phyloP scores from a whole-genome alignment of 441 rosid species.

The Manihot esculenta region DNA sequence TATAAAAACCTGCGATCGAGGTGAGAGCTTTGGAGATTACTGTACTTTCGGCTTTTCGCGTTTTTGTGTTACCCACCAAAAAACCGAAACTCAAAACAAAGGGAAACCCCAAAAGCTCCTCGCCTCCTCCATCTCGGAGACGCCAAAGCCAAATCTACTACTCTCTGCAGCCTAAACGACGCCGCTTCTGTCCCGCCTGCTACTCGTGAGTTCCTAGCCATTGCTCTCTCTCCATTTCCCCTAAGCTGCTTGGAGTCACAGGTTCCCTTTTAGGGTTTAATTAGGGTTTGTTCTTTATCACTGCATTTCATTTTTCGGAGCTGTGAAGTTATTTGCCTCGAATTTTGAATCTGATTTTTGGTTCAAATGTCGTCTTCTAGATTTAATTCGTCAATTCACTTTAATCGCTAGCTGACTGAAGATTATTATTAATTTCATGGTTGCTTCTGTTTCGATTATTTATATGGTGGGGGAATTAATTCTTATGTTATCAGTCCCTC shows the following conservation, averaged over 20 bases:
- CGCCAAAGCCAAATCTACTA: constrained; percentile 7
- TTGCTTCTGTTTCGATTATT: background rate
- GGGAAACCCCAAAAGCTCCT: too few relatives aligned
- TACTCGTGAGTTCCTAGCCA: constrained; percentile 1
- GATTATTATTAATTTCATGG: background rate
- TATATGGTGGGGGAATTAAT: background rate
- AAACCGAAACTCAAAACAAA: too few relatives aligned
- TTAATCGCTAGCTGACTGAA: background rate
- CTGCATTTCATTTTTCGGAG: background rate
- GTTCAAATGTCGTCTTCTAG: background rate
- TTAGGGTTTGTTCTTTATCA: too few relatives aligned
- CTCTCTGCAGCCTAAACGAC: constrained; percentile 11
- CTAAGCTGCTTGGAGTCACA: background rate
- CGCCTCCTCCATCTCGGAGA: too few relatives aligned
- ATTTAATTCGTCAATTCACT: background rate
- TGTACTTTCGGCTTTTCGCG: too few relatives aligned
- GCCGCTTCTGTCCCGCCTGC: background rate
- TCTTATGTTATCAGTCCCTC: too few relatives aligned
- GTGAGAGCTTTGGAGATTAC: too few relatives aligned
- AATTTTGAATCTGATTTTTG: constrained; percentile 6
- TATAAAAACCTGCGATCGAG: too few relatives aligned
- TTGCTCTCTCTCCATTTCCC: background rate
- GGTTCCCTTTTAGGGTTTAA: constrained; percentile 9
- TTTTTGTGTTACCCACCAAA: too few relatives aligned
- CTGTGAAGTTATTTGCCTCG: background rate